These are phyloP conservation scores for Calendula officinalis DNA, from an alignment of 129 eudicot species.

Conservation along the genomic window DNA sequence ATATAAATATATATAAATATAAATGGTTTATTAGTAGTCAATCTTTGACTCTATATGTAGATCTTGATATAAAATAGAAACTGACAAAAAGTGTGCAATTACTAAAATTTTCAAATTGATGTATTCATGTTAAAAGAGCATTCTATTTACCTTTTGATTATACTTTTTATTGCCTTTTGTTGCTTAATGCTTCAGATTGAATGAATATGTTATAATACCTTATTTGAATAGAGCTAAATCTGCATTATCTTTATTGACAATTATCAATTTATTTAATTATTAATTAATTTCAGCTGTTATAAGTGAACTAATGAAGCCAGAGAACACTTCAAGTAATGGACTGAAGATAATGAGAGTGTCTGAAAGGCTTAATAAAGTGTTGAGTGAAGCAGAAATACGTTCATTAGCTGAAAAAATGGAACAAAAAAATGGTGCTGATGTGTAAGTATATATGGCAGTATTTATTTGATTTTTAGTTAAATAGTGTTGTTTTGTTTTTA, in stretches of 20 bases:
- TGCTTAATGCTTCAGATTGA: not conserved
- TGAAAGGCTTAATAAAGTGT: constrained; percentile 63
- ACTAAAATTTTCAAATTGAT: not conserved
- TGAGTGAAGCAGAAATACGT: constrained; percentile 78
- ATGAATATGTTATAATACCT: not conserved
- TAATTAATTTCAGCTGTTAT: constrained; percentile 51
- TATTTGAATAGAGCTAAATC: not conserved
- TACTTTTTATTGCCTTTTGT: not conserved
- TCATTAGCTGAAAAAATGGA: constrained; percentile 48
- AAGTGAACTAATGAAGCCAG: constrained; percentile 51
- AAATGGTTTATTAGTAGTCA: no score
- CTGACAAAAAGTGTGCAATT: not conserved
- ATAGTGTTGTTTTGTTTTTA: not conserved
- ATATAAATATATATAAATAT: no score
- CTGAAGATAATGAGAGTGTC: constrained; percentile 57
- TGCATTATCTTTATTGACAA: constrained; percentile 11
- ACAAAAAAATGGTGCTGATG: constrained; percentile 56
- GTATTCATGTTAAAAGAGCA: constrained; percentile 2
- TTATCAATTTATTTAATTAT: constrained; percentile 3
- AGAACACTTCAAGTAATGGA: constrained; percentile 35
- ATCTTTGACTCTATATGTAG: no score
- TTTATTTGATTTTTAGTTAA: not conserved
- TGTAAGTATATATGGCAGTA: constrained; percentile 44
- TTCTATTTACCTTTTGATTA: no score
- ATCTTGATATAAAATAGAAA: not conserved